These are phyloP conservation scores for Potentilla sterilis DNA, from an alignment of 306 rosid species.

Conservation along the genomic window DNA sequence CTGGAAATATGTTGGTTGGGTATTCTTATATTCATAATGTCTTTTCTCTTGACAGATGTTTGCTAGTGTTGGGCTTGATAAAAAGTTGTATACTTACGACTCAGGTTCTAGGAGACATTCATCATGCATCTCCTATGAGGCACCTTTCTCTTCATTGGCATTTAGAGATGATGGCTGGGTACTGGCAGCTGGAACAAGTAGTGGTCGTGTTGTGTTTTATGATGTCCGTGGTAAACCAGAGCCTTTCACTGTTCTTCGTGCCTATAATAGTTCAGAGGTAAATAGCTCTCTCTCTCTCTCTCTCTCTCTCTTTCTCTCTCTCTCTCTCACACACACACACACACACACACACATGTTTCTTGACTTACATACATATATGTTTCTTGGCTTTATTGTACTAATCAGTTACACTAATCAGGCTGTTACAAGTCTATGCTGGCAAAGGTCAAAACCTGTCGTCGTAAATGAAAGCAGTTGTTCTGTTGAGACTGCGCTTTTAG, in stretches of 20 bases:
- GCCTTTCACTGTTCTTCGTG: slow-evolving; percentile 87
- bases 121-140: slow-evolving; percentile 77
- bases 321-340: background rate
- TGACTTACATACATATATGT: too few relatives aligned
- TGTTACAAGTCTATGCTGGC: slow-evolving; percentile 96
- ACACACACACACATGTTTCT: too few relatives aligned
- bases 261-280: slow-evolving; percentile 66
- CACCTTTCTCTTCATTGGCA: slow-evolving; percentile 92
- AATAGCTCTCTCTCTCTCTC: background rate
- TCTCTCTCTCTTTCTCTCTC: background rate
- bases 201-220: slow-evolving; percentile 89
- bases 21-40: slow-evolving; percentile 25
- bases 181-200: slow-evolving; percentile 97
- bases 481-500: slow-evolving; percentile 79
- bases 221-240: slow-evolving; percentile 96
- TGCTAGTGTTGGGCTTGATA: slow-evolving; percentile 96
- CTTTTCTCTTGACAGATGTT: slow-evolving; percentile 63
- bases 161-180: slow-evolving; percentile 93
- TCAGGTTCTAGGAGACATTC: slow-evolving; percentile 80
- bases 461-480: slow-evolving; percentile 78
- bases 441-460: slow-evolving; percentile 87
- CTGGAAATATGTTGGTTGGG: slow-evolving; percentile 6
- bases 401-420: slow-evolving; percentile 62
- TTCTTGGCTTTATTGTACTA: slow-evolving; percentile 18
- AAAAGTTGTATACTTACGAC: slow-evolving; percentile 89